Evolutionary conservation across 345 rosid genomes (phyloP).

Genomic region (Salix exigua): DNA sequence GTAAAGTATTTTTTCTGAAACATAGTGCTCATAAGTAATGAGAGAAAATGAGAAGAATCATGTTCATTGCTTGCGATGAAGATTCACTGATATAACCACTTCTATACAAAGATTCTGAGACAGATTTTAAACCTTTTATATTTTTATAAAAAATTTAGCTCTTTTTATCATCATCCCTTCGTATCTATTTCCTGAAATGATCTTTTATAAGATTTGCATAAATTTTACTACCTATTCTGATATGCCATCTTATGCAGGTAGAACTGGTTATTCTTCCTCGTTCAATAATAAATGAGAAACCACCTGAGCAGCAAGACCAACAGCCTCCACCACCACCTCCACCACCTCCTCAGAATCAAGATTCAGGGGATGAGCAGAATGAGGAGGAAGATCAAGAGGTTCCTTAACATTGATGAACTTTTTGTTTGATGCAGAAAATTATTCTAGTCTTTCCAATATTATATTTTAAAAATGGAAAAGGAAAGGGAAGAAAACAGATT

Average conservation of each 20-base stretch:
- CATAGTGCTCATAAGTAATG: not conserved
- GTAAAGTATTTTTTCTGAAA: conserved; percentile 53
- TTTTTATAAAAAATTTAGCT: not conserved
- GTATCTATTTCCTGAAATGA: not conserved
- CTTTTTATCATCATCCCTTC: not conserved
- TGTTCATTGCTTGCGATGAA: no score
- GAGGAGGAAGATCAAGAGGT: conserved; percentile 90
- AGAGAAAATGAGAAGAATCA: not conserved
- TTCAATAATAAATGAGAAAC: conserved; percentile 66
- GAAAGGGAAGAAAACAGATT: not conserved
- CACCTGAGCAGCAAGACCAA: conserved; percentile 86
- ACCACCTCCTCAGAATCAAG: conserved; percentile 80
- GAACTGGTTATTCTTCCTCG: conserved; percentile 96
- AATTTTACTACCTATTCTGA: conserved; percentile 12
- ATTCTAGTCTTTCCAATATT: not conserved
- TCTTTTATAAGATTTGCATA: not conserved
- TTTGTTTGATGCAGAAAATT: not conserved
- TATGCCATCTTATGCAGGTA: conserved; percentile 48
- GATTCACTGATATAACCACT: no score
- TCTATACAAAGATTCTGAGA: no score
- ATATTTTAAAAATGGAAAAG: not conserved
- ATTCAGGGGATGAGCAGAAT: conserved; percentile 72
- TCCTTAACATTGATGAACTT: conserved; percentile 2
- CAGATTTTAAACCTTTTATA: not conserved
- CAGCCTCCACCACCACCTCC: conserved; percentile 98